phyloP scores from a whole-genome alignment of 129 eudicot species.

The Gnaphalium uliginosum region DNA sequence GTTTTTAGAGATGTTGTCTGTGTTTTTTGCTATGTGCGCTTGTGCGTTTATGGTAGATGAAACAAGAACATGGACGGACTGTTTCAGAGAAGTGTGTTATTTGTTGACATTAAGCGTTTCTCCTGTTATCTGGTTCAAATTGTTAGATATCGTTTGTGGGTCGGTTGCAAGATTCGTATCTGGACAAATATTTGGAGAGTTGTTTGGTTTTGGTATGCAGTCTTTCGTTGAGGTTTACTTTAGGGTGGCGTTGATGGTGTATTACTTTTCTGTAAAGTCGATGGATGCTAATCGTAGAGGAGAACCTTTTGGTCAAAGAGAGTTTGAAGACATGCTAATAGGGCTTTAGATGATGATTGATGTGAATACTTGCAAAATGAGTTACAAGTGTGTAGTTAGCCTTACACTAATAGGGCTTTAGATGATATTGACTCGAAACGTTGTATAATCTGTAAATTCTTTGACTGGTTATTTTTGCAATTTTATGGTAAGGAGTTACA shows the following conservation, averaged over 20 bases:
- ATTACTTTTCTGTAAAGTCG: constrained; percentile 71
- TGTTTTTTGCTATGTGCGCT: constrained; percentile 63
- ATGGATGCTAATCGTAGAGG: constrained; percentile 57
- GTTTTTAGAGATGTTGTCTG: constrained; percentile 53
- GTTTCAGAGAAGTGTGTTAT: constrained; percentile 69
- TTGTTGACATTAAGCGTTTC: constrained; percentile 51
- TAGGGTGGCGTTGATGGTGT: constrained; percentile 79
- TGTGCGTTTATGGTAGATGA: constrained; percentile 82
- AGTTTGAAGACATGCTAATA: constrained; percentile 54
- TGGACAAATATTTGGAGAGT: constrained; percentile 42
- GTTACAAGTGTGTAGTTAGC: constrained; percentile 19
- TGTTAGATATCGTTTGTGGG: constrained; percentile 65
- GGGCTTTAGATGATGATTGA: constrained; percentile 33
- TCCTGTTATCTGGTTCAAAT: constrained; percentile 60
- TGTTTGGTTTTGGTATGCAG: constrained; percentile 51
- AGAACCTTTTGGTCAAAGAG: constrained; percentile 57
- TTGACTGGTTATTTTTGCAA: constrained; percentile 7
- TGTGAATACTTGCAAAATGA: constrained; percentile 19
- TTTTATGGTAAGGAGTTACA: too few relatives aligned
- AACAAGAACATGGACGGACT: constrained; percentile 62
- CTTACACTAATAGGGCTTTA: constrained; percentile 39
- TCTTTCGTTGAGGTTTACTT: constrained; percentile 77
- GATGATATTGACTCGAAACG: constrained; percentile 37
- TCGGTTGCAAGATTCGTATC: constrained; percentile 49
- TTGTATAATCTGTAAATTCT: constrained; percentile 46